These are phyloP conservation scores for Ananas comosus DNA, from an alignment of 176 grass and related monocot genomes.

Conservation along the genomic window DNA sequence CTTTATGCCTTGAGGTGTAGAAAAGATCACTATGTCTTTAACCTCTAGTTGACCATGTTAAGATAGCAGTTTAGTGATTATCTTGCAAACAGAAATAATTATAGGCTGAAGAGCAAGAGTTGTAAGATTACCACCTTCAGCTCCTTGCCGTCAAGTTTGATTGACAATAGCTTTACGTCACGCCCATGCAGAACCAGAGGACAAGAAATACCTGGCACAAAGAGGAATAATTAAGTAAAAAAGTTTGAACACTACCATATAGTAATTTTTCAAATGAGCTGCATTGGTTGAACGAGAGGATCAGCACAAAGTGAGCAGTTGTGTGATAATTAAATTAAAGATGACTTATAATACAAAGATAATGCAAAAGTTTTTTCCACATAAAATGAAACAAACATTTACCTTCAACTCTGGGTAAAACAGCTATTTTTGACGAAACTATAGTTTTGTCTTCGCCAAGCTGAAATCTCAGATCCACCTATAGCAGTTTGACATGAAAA, in stretches of 20 bases:
- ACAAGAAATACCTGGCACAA: constrained; percentile 39
- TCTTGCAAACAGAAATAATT: too few species aligned
- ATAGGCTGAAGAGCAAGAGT: background rate
- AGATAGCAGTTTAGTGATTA: too few species aligned
- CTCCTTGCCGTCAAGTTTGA: constrained; percentile 80
- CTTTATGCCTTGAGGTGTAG: too few species aligned
- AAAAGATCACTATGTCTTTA: too few species aligned
- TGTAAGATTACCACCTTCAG: constrained; percentile 42
- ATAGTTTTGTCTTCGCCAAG: constrained; percentile 89
- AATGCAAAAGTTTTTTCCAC: too few species aligned
- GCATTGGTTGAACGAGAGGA: background rate
- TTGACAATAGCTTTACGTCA: constrained; percentile 77
- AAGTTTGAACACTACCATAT: background rate
- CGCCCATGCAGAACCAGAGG: constrained; percentile 72
- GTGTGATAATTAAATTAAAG: too few species aligned
- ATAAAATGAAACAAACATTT: background rate
- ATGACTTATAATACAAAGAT: too few species aligned
- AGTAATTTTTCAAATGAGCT: background rate
- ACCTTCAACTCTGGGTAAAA: constrained; percentile 73
- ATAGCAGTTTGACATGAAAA: constrained; percentile 17
- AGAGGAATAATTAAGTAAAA: background rate
- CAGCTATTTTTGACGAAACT: constrained; percentile 78
- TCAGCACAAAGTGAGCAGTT: background rate
- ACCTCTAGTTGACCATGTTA: too few species aligned
- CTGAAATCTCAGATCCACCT: constrained; percentile 87